These are phyloP conservation scores for Cicer bijugum DNA, from an alignment of 306 rosid species.

Conservation along the genomic window DNA sequence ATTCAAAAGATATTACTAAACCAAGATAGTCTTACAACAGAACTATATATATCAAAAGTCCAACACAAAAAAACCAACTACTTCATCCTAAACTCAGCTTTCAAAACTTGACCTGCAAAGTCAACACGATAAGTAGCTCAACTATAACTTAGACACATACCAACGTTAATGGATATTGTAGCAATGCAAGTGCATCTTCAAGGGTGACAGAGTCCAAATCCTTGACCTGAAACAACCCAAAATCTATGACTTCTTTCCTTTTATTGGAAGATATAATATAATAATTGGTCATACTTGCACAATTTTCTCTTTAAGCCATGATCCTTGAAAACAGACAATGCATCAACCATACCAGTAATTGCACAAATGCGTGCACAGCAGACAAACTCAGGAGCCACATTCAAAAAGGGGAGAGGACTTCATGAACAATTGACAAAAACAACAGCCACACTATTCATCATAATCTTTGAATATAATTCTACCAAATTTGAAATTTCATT, in stretches of 20 bases:
- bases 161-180: conserved; percentile 84
- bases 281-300: conserved; percentile 30
- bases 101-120: conserved; percentile 25
- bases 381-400: conserved; percentile 18
- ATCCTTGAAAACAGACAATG: conserved; percentile 37
- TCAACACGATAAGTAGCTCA: conserved; percentile 22
- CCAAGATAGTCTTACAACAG: background rate
- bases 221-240: conserved; percentile 69
- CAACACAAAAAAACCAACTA: background rate
- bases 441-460: conserved; percentile 19
- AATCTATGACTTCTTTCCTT: conserved; percentile 27
- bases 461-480: background rate
- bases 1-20: background rate
- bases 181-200: conserved; percentile 67
- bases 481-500: background rate
- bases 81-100: background rate
- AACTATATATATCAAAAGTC: background rate
- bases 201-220: conserved; percentile 65
- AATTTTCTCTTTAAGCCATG: conserved; percentile 6
- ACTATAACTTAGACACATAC: conserved; percentile 54
- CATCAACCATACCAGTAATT: conserved; percentile 29
- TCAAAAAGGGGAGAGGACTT: background rate
- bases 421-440: background rate
- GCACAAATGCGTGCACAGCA: conserved; percentile 17
- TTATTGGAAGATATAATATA: conserved; percentile 30